Evolutionary conservation across 331 rosid species (phyloP), one percentile per base, ranked within the genome.

Genomic region (Ulmus americana): DNA sequence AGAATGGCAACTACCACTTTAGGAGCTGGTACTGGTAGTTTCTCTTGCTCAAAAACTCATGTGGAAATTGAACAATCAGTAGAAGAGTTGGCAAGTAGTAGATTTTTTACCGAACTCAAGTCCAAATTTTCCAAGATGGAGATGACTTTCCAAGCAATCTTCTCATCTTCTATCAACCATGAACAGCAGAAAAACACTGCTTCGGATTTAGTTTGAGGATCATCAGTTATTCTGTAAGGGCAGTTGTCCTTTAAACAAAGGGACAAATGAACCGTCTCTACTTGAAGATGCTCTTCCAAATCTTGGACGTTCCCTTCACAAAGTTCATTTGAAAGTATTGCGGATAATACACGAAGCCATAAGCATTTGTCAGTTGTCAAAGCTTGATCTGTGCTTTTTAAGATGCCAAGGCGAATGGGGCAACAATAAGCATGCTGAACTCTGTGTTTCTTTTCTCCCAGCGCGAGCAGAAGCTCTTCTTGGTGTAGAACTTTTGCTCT

Each of bases 381-480:
- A 7, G 64, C 28, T 12, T 45, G 49, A 12, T 64, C 55, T 38
- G 41, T 45, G 45, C 59, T 39, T 22, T 55, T 63, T 45, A 61
- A 67, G 80, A 40, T 68, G 59, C 55, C 65, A 40, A 69, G 41
- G 38, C 12, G 68, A 50, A 78, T 72, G 43, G 83, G 82, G 55
- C 64, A 69, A 63, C 83, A 82, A 46, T 61, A 65, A 45, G 83
- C 84, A 69, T 79, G 79, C 71, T 61, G 64, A 64, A 75, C 55
- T 68, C 70, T 79, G 4, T 75, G 88, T 71, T 83, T 64, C 69
- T 71, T 74, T 70, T 86, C 82, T 45, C 82, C 91, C 75, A 92
- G 64, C 80, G 71, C 64, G 55, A 52, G 74, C 73, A 76, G 68
- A 74, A 92, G 81, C 73, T 89, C 98, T 41, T 89, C 88, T 72